Percentiles rank a stretch among this genome's conserved stretches.
phyloP scores from a whole-genome alignment of 2,329 filamentous ascomycete species.

The Zasmidium citrigriseum region DNA sequence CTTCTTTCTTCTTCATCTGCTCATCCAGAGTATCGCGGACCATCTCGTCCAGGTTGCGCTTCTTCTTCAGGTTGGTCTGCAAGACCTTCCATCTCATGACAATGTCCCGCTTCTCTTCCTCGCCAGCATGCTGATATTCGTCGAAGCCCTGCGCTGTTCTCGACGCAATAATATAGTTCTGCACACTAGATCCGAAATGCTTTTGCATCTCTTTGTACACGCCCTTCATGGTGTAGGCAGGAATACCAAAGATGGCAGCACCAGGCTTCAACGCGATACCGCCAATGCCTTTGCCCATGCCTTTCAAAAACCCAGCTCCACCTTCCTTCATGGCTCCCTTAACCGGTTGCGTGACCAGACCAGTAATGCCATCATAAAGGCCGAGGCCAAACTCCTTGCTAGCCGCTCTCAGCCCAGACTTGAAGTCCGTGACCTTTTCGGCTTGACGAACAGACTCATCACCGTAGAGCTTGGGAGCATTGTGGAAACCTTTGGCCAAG shows the following conservation, averaged over 20 bases:
- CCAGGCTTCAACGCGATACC: conserved; percentile 74
- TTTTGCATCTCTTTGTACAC: conserved; percentile 73
- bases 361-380: conserved; percentile 74
- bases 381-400: conserved; percentile 68
- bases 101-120: conserved; percentile 64
- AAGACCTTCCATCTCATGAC: conserved; percentile 65
- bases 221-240: conserved; percentile 76
- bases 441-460: conserved; percentile 78
- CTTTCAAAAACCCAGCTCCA: conserved; percentile 68
- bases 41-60: conserved; percentile 58
- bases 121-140: conserved; percentile 58
- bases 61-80: conserved; percentile 60
- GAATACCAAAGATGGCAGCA: conserved; percentile 58
- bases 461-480: conserved; percentile 81
- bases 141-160: conserved; percentile 73
- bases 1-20: conserved; percentile 34
- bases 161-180: conserved; percentile 78
- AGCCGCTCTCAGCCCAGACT: conserved; percentile 74
- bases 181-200: conserved; percentile 67
- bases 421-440: conserved; percentile 76
- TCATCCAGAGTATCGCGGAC: conserved; percentile 45
- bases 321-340: conserved; percentile 65
- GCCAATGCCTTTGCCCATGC: conserved; percentile 75
- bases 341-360: conserved; percentile 72
- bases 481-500: conserved; percentile 82